Conservation (phyloP, 805 yeast species). For the Wickerhamiella domercqiae region DNA sequence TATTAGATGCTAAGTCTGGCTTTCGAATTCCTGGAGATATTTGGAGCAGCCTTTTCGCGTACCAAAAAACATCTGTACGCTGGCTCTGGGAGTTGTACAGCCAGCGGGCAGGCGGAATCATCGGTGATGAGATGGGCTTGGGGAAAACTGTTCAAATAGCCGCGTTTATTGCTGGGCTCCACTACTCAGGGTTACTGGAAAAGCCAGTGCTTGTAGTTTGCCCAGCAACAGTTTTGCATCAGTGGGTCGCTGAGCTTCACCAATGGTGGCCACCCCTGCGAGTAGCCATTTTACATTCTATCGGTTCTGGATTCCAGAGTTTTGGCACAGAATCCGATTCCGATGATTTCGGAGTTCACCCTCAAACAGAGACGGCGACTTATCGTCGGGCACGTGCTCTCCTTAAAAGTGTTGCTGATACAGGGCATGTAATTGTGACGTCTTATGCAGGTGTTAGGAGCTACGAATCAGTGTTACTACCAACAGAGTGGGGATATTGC, state of each 20-base stretch:
- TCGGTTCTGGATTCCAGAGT: conserved; percentile 69
- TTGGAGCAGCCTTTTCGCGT: conserved; percentile 71
- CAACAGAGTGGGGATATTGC: conserved; percentile 73
- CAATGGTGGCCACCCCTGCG: conserved; percentile 97
- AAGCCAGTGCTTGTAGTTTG: conserved; percentile 80
- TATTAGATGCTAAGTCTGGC: conserved; percentile 37
- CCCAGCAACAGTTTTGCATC: conserved; percentile 91
- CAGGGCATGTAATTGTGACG: conserved; percentile 78
- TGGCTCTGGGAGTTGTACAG: conserved; percentile 92
- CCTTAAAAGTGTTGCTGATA: conserved; percentile 40
- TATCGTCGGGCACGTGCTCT: conserved; percentile 32
- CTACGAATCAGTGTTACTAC: conserved; percentile 47
- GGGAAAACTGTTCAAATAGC: conserved; percentile 92
- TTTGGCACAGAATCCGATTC: conserved; percentile 11
- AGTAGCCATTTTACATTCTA: conserved; percentile 74
- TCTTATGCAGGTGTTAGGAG: conserved; percentile 77
- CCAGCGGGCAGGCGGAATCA: conserved; percentile 85
- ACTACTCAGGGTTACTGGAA: conserved; percentile 56
- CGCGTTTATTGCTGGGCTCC: conserved; percentile 80
- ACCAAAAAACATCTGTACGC: conserved; percentile 91
- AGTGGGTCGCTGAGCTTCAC: conserved; percentile 95
- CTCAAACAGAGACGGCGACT: conserved; percentile 12
- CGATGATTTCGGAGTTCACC: neutral
- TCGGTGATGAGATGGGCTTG: conserved; percentile 97
- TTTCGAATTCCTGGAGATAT: conserved; percentile 83